These are phyloP conservation scores for Sarocladium kiliense DNA, from an alignment of 2,329 filamentous ascomycete genomes.

Conservation along the genomic window DNA sequence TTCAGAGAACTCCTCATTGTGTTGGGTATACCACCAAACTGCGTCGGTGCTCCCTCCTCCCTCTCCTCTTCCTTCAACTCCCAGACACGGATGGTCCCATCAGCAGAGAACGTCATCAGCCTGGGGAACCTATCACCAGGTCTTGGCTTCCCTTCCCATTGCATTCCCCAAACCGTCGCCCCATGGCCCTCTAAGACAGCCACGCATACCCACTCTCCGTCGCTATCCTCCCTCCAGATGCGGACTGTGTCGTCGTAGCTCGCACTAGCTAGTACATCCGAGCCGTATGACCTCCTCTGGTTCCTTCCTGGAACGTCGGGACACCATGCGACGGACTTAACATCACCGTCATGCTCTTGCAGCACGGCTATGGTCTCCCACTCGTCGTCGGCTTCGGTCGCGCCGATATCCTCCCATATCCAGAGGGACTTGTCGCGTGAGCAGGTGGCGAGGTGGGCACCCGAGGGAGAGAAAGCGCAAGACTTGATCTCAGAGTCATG, in stretches of 20 bases:
- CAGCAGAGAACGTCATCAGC: constrained; percentile 80
- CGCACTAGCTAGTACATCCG: constrained; percentile 77
- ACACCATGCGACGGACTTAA: constrained; percentile 92
- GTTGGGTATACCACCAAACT: constrained; percentile 68
- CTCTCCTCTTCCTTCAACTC: constrained; percentile 52
- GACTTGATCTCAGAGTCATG: constrained; percentile 92
- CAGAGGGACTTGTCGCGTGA: constrained; percentile 90
- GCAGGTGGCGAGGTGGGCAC: constrained; percentile 81
- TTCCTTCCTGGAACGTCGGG: constrained; percentile 55
- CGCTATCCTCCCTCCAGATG: constrained; percentile 83
- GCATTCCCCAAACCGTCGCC: constrained; percentile 86
- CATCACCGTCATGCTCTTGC: constrained; percentile 90
- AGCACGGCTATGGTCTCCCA: constrained; percentile 95
- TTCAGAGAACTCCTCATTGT: constrained; percentile 75
- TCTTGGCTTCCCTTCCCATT: constrained; percentile 54
- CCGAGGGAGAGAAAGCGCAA: constrained; percentile 68
- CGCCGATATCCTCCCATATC: constrained; percentile 93
- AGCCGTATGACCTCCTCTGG: constrained; percentile 40
- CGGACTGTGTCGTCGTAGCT: constrained; percentile 92
- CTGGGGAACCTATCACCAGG: constrained; percentile 46
- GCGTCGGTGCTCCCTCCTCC: constrained; percentile 32
- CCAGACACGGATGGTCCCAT: constrained; percentile 78
- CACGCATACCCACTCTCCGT: constrained; percentile 88
- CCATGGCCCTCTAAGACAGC: constrained; percentile 73
- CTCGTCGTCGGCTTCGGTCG: constrained; percentile 75